Evolutionary conservation across 73 alveolate species (phyloP).

Genomic region (Tetrahymena borealis): DNA sequence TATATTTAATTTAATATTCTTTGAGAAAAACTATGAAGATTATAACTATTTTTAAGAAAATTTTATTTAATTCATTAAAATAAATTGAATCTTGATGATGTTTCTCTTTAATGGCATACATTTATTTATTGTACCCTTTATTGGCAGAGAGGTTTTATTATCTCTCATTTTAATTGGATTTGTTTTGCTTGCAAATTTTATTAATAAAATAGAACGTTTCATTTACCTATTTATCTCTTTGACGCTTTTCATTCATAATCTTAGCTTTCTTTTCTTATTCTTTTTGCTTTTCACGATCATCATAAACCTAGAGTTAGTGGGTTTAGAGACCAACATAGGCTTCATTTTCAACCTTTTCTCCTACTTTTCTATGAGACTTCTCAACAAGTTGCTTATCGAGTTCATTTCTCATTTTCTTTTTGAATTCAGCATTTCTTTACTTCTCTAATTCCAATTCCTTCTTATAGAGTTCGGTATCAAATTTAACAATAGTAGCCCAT

Average conservation of each 20-base stretch:
- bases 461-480: slow-evolving; percentile 27
- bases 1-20: neutral
- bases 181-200: neutral
- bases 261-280: slow-evolving; percentile 19
- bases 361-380: slow-evolving; percentile 1
- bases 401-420: slow-evolving; percentile 40
- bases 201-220: neutral
- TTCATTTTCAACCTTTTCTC: slow-evolving; percentile 15
- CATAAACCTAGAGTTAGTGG: slow-evolving; percentile 27
- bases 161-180: too few relatives aligned
- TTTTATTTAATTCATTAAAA: too few relatives aligned
- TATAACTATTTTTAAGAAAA: too few relatives aligned
- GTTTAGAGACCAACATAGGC: slow-evolving; percentile 22
- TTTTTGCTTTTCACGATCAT: slow-evolving; percentile 30
- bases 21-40: too few relatives aligned
- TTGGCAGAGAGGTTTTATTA: too few relatives aligned
- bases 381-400: slow-evolving; percentile 37
- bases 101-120: too few relatives aligned
- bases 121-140: too few relatives aligned
- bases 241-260: slow-evolving; percentile 16
- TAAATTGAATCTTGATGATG: too few relatives aligned
- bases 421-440: slow-evolving; percentile 30
- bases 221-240: slow-evolving; percentile 36
- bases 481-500: slow-evolving; percentile 43
- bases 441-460: slow-evolving; percentile 18